phyloP scores from a whole-genome alignment of 1,284 basidiomycete species.

The Peniophora sp. region DNA sequence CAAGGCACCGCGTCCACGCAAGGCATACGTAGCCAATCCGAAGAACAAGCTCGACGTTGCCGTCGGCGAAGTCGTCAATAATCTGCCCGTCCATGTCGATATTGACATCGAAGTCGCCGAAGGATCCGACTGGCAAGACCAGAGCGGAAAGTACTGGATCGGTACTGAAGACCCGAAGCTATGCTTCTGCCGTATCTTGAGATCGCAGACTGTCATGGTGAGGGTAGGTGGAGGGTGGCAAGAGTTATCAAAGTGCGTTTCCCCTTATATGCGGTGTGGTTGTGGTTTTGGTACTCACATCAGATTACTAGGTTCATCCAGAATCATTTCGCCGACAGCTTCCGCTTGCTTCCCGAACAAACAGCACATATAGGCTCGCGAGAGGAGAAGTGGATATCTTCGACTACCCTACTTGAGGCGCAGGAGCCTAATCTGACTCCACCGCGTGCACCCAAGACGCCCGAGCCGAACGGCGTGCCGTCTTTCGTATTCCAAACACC shows the following conservation, averaged over 20 bases:
- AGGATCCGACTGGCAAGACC: conserved; percentile 75
- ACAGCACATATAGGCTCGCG: conserved; percentile 41
- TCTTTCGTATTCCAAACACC: conserved; percentile 44
- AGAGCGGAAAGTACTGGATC: conserved; percentile 94
- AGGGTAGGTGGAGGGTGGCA: conserved; percentile 93
- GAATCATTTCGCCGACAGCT: conserved; percentile 77
- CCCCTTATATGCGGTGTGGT: conserved; percentile 1
- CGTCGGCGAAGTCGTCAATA: conserved; percentile 86
- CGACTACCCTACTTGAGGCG: conserved; percentile 57
- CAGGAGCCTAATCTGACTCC: conserved; percentile 33
- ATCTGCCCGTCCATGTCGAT: conserved; percentile 78
- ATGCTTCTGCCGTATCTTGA: conserved; percentile 86
- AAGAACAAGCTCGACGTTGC: conserved; percentile 88
- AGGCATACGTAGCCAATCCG: conserved; percentile 77
- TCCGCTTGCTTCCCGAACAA: conserved; percentile 57
- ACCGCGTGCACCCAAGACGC: conserved; percentile 49
- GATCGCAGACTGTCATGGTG: conserved; percentile 93
- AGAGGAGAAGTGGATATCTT: conserved; percentile 78
- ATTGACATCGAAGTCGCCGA: conserved; percentile 79
- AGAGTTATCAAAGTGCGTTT: conserved; percentile 75
- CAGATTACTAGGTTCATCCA: conserved; percentile 62
- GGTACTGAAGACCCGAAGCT: conserved; percentile 82
- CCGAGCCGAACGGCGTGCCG: conserved; percentile 51
- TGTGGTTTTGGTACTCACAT: conserved; percentile 5
- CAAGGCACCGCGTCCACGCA: conserved; percentile 34